Evolutionary conservation across 306 rosid genomes (phyloP).

Genomic region (Trichosanthes cucumerina): DNA sequence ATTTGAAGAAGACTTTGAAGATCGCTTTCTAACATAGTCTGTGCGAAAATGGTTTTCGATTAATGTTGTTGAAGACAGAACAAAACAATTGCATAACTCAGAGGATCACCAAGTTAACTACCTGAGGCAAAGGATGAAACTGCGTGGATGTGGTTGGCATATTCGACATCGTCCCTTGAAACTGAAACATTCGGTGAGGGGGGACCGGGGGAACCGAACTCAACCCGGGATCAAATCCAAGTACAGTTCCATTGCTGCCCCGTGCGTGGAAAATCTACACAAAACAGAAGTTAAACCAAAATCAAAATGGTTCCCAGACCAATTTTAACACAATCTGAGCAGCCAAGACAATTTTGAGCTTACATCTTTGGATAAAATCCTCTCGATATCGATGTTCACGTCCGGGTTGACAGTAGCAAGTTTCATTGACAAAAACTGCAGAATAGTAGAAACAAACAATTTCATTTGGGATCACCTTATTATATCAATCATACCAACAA

Average conservation of each 20-base stretch:
- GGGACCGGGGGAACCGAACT: constrained; percentile 50
- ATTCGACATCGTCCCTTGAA: constrained; percentile 50
- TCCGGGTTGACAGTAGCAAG: constrained; percentile 97
- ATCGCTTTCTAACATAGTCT: constrained; percentile 65
- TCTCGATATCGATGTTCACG: constrained; percentile 63
- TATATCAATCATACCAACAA: background rate
- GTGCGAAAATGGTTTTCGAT: constrained; percentile 16
- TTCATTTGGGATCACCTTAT: background rate
- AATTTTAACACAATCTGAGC: background rate
- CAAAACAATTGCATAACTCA: background rate
- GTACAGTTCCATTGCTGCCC: constrained; percentile 38
- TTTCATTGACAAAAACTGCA: constrained; percentile 97
- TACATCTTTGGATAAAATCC: constrained; percentile 87
- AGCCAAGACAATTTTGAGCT: constrained; percentile 16
- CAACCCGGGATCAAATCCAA: constrained; percentile 50
- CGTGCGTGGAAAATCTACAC: constrained; percentile 62
- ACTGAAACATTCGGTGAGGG: constrained; percentile 46
- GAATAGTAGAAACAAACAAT: background rate
- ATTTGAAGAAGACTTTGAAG: constrained; percentile 69
- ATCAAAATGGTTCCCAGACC: background rate
- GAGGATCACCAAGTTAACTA: constrained; percentile 18
- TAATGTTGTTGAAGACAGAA: constrained; percentile 14
- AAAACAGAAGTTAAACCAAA: background rate
- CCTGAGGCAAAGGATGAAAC: constrained; percentile 72
- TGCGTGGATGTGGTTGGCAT: constrained; percentile 46